Percentiles rank a stretch among this genome's conserved stretches.
Evolutionary conservation across 2,329 filamentous ascomycete genomes (phyloP).

Genomic region (Triangularia verruculosa): DNA sequence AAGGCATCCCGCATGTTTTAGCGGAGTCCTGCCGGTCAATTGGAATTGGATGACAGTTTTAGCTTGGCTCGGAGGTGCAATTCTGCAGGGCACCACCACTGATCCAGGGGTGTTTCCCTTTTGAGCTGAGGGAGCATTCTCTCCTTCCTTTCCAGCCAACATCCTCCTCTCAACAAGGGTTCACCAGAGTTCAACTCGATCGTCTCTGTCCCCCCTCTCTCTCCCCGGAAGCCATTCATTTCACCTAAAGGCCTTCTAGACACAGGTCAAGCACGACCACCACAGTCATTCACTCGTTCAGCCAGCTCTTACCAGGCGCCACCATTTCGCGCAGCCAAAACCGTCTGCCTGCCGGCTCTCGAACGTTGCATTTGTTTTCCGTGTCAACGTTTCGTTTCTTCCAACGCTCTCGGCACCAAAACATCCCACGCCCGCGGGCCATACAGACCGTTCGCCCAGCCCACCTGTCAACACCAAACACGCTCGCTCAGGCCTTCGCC

Average conservation of each 20-base stretch:
- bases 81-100: constrained; percentile 1
- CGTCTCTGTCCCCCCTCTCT: neutral
- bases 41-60: neutral
- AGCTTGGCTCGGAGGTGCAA: neutral
- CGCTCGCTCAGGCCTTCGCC: constrained; percentile 3
- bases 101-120: constrained; percentile 1
- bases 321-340: neutral
- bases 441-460: constrained; percentile 7
- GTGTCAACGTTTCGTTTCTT: constrained; percentile 20
- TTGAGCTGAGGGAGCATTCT: constrained; percentile 1
- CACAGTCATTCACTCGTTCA: neutral
- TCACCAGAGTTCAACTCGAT: neutral
- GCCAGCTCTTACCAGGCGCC: neutral
- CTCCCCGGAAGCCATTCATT: neutral
- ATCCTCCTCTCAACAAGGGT: neutral
- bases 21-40: neutral
- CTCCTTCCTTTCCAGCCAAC: constrained; percentile 9
- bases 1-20: neutral
- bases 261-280: neutral
- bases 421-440: constrained; percentile 3
- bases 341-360: constrained; percentile 5
- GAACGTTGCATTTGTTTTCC: constrained; percentile 2
- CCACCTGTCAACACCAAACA: constrained; percentile 1
- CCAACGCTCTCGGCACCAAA: constrained; percentile 13
- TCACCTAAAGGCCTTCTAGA: neutral